phyloP scores from a whole-genome alignment of 2,329 filamentous ascomycete species.

The Botrytis squamosa region DNA sequence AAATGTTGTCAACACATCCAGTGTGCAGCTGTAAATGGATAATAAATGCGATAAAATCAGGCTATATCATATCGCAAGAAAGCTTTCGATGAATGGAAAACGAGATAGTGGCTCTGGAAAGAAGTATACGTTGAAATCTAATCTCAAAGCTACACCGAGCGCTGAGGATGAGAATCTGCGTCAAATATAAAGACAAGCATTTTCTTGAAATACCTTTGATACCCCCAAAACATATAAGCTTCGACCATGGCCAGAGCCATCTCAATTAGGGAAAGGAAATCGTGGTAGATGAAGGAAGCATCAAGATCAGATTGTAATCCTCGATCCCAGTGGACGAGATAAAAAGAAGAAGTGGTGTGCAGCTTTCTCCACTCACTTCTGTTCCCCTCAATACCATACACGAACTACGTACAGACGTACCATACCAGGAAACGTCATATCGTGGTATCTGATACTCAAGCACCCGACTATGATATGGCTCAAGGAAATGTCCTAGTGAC shows the following conservation, averaged over 20 bases:
- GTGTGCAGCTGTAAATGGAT: background rate
- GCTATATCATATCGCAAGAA: slow-evolving; percentile 3
- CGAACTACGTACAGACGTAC: slow-evolving; percentile 5
- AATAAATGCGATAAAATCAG: background rate
- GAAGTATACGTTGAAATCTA: background rate
- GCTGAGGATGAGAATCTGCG: background rate
- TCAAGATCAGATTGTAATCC: background rate
- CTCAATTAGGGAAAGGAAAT: slow-evolving; percentile 21
- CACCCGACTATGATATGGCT: background rate
- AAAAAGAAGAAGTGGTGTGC: slow-evolving; percentile 7
- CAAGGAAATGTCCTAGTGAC: background rate
- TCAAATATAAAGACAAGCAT: slow-evolving; percentile 7
- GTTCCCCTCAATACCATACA: background rate
- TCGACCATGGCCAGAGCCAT: background rate
- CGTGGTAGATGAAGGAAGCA: background rate
- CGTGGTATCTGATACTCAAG: background rate
- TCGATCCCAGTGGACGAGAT: slow-evolving; percentile 10
- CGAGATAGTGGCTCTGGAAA: background rate
- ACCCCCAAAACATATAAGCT: background rate
- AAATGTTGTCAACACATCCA: background rate
- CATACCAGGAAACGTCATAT: background rate
- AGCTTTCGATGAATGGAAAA: background rate
- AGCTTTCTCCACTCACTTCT: background rate
- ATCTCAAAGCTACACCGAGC: background rate
- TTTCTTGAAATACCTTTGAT: background rate